A percentile compares a stretch with the other conserved stretches of the same genome.
Evolutionary conservation across 768 basidiomycete species (phyloP).

Genomic region (Hortiboletus campestris): DNA sequence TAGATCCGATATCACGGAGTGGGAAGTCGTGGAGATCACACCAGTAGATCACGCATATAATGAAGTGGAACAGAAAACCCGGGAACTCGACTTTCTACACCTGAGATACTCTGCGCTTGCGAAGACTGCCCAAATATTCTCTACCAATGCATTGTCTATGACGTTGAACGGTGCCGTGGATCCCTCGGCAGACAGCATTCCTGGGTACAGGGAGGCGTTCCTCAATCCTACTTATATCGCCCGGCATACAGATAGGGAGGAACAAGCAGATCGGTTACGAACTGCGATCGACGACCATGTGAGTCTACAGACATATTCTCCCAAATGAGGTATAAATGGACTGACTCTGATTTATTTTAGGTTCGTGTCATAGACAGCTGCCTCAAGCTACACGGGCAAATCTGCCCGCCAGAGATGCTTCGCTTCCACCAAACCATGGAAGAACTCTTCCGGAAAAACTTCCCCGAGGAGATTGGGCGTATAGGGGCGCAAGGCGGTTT

Average conservation of each 20-base stretch:
- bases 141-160: conserved; percentile 84
- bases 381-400: conserved; percentile 74
- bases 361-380: conserved; percentile 81
- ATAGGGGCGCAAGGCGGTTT: conserved; percentile 58
- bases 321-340: background rate
- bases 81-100: conserved; percentile 68
- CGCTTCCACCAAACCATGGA: conserved; percentile 90
- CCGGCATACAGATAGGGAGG: conserved; percentile 66
- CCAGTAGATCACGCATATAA: conserved; percentile 81
- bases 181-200: conserved; percentile 69
- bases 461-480: conserved; percentile 76
- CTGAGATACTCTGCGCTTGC: conserved; percentile 74
- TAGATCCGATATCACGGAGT: conserved; percentile 78
- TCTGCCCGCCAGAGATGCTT: conserved; percentile 87
- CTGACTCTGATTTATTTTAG: conserved; percentile 35
- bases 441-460: conserved; percentile 82
- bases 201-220: conserved; percentile 75
- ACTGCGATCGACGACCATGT: conserved; percentile 82
- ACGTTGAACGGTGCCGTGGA: conserved; percentile 86
- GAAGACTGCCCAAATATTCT: conserved; percentile 68
- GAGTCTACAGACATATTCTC: conserved; percentile 13
- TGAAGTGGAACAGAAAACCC: conserved; percentile 78
- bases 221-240: conserved; percentile 66
- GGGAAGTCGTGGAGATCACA: conserved; percentile 73
- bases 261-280: conserved; percentile 70